These are phyloP conservation scores for Huntiella abstrusa DNA, from an alignment of 2,329 filamentous ascomycete genomes.

Conservation along the genomic window DNA sequence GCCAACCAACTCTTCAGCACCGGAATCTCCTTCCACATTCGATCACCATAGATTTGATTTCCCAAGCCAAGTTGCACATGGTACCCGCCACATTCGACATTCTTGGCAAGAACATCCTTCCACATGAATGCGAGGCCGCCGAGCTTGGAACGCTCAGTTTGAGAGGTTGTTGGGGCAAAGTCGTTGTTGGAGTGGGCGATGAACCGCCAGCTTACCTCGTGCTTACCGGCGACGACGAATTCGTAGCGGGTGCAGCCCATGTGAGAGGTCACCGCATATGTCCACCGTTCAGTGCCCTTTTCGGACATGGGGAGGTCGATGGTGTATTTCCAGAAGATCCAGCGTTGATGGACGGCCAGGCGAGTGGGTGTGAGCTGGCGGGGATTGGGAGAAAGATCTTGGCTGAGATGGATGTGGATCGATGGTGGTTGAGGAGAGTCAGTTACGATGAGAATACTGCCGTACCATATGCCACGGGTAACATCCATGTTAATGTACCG, in stretches of 20 bases:
- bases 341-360: constrained; percentile 79
- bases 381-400: constrained; percentile 82
- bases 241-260: constrained; percentile 96
- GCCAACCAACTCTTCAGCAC: constrained; percentile 87
- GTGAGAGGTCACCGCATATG: constrained; percentile 92
- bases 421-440: constrained; percentile 85
- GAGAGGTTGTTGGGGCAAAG: constrained; percentile 72
- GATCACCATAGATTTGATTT: constrained; percentile 87
- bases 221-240: constrained; percentile 77
- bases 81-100: constrained; percentile 88
- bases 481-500: constrained; percentile 96
- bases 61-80: constrained; percentile 84
- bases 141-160: constrained; percentile 66
- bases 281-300: constrained; percentile 67
- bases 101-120: constrained; percentile 97
- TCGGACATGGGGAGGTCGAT: constrained; percentile 82
- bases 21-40: constrained; percentile 90
- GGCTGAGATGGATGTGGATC: constrained; percentile 81
- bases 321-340: constrained; percentile 93
- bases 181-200: constrained; percentile 93
- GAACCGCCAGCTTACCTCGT: constrained; percentile 88
- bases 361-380: constrained; percentile 64
- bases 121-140: constrained; percentile 93
- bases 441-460: constrained; percentile 83
- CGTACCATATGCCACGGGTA: constrained; percentile 75